Evolutionary conservation across 202 grass and related monocot genomes (phyloP), one percentile per base, ranked within the genome.

Genomic region (Carex arenaria): DNA sequence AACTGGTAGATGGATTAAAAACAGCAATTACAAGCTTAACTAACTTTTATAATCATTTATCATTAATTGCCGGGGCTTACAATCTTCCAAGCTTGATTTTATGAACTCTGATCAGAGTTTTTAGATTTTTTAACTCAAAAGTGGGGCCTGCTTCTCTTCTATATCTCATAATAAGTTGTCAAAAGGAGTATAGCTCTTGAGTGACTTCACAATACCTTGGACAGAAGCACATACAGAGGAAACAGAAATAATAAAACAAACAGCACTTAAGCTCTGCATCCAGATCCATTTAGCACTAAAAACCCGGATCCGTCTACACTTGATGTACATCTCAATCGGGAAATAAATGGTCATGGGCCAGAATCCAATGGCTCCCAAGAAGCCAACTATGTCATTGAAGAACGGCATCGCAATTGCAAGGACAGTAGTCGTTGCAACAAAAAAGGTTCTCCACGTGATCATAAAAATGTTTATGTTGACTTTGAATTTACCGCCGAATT

Each of bases 341-440:
- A 87, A 98, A 85, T 95, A 95, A 17, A 98, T 91, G 12, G 92
- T 98, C 79, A 98, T 89, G 76, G 95, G 95, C 95, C 95, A 98
- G 87, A 98, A 98, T 22, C 89, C 95, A 80, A 95, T 18, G 60
- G 92, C 89, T 9, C 95, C 92, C 1, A 98, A 85, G 86, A 98
- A 98, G 0, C 88, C 86, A 4, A 95, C 82, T 52, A 98, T 87
- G 76, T 98, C 95, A 71, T 98, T 98, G 90, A 95, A 98, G 90
- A 98, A 98, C 0, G 95, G 92, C 92, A 98, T 85, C 5, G 91
- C 3, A 85, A 95, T 87, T 77, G 92, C 95, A 11, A 98, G 82
- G 49, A 90, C 65, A 22, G 95, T 98, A 78, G 89, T 93, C 10
- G 85, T 80, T 5, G 80, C 18, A 67, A 98, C 95, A 82, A 93